Percentiles rank a stretch among this genome's conserved stretches.
These are phyloP conservation scores for Ascochyta koolunga DNA, from an alignment of 2,329 filamentous ascomycete species.

Conservation along the genomic window DNA sequence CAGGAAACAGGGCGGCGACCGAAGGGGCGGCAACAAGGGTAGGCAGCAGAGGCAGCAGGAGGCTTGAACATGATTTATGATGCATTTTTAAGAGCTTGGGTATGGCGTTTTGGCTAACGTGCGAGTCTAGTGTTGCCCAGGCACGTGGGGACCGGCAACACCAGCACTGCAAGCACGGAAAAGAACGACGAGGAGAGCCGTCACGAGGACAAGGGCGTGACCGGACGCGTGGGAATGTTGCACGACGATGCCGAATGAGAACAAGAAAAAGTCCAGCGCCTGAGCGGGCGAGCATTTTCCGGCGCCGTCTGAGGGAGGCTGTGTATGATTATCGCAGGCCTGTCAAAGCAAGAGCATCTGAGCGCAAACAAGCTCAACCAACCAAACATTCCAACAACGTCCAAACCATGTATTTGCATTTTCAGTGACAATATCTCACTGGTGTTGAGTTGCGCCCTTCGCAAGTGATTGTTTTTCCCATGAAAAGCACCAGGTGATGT, in stretches of 20 bases:
- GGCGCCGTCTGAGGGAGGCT: constrained; percentile 14
- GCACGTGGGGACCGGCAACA: constrained; percentile 12
- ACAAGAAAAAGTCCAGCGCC: background rate
- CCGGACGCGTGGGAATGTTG: background rate
- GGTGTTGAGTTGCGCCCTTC: background rate
- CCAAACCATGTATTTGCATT: background rate
- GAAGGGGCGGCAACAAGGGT: constrained; percentile 40
- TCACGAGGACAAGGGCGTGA: constrained; percentile 4
- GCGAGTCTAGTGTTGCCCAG: constrained; percentile 14
- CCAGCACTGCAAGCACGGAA: constrained; percentile 9
- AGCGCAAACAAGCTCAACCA: constrained; percentile 18
- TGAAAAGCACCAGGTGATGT: too few species aligned
- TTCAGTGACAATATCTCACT: background rate
- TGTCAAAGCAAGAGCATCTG: constrained; percentile 18
- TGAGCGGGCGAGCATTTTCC: background rate
- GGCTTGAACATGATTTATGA: constrained; percentile 34
- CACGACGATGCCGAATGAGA: constrained; percentile 7
- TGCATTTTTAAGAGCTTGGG: constrained; percentile 25
- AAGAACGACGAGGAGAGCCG: constrained; percentile 2
- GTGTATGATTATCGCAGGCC: constrained; percentile 22
- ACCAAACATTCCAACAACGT: constrained; percentile 14
- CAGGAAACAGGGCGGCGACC: constrained; percentile 39
- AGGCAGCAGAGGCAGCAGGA: constrained; percentile 43
- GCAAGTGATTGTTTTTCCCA: too few species aligned
- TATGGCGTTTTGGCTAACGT: constrained; percentile 29